Base-by-base conservation (phyloP, 805 yeast genomes). In the Priceomyces castillae region DNA sequence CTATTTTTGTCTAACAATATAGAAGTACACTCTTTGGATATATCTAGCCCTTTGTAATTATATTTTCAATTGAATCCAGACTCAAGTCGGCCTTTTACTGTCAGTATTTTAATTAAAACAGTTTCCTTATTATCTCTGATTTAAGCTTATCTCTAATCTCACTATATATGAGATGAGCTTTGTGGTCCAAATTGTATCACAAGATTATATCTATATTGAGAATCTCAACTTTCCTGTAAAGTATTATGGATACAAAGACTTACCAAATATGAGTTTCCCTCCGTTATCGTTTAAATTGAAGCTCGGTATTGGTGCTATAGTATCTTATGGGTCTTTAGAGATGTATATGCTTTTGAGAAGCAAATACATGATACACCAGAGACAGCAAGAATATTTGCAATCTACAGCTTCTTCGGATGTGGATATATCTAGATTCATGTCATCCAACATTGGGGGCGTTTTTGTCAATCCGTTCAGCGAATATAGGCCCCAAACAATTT, bases 381-480 rank as follows among this genome's bases (percentile, higher is more conserved):
- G 86, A 37, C 63, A 70, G 28, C 37, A 55, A 44, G 58, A 62
- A 46, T 54, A 56, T 17, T 46, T 57, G 25, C 56, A 53, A 42
- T 35, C 49, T 25, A 36, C 37, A 46, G 38, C 43, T 15, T 31
- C 46, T 9, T 37, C 39, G 7, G 52, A 44, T n/a, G 40, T 46
- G 18, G 55, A 51, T 31, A 46, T 53, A 16, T 20, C 54, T 38
- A 61, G 56, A 46, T 71, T 65, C 54, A 56, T 48, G 40, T 65
- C 71, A n/a, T 71, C 68, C 4, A 62, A 62, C 1, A 61, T 88
- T 1, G 76, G 77, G 15, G 97, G 97, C 7, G 71, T 90, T 52
- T 92, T 79, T 65, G 94, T 88, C 46, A 92, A 92, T 56, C 98
- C 98, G 2, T 92, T 92, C 59, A 76, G 76, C 14, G 97, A 92